Evolutionary conservation across 2,329 filamentous ascomycete genomes (phyloP), one percentile per base, ranked within the genome.

Genomic region (Botrytis aclada): DNA sequence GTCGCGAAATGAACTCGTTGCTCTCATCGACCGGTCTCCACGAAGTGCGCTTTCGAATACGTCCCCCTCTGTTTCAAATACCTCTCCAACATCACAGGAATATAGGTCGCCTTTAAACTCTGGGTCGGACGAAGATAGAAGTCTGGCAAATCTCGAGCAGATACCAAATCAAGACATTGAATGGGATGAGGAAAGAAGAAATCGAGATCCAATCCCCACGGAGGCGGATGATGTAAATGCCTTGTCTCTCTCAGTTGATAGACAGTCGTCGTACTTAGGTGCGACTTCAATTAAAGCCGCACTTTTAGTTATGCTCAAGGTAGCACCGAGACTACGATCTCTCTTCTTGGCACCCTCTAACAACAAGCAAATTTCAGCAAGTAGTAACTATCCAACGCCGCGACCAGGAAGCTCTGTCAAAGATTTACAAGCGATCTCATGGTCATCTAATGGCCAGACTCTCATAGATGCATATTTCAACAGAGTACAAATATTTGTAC

Each of bases 381-480:
- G 73, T 8, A 79, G 76, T 71, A 79, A 77, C 72, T 76, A 77
- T 72, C 75, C 77, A 22, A 80, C 77, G 29, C 78, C 79, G 34
- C 74, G 78, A 45, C 82, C 83, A 82, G 71, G 43, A 65, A 66
- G 45, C 64, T 82, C 61, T 82, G 61, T 80, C 81, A 75, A 83
- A 71, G 71, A 34, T 78, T 81, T 62, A 75, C 80, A 22, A 78
- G 80, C 74, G 64, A 84, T 89, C 39, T 81, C 87, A 54, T 88
- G 89, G 84, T 87, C 87, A 25, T 88, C 87, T 80, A 90, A 92
- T 77, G 90, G 90, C 25, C 88, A 92, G 80, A 88, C 88, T 9
- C 83, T 93, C 16, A 88, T 93, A 58, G 89, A 93, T 77, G 90
- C 90, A n/a, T 94, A 93, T 80, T 94, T 94, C 80, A 90, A 90